Conservation (phyloP, 1,284 basidiomycete genomes). For the Pyrrhoderma noxium region DNA sequence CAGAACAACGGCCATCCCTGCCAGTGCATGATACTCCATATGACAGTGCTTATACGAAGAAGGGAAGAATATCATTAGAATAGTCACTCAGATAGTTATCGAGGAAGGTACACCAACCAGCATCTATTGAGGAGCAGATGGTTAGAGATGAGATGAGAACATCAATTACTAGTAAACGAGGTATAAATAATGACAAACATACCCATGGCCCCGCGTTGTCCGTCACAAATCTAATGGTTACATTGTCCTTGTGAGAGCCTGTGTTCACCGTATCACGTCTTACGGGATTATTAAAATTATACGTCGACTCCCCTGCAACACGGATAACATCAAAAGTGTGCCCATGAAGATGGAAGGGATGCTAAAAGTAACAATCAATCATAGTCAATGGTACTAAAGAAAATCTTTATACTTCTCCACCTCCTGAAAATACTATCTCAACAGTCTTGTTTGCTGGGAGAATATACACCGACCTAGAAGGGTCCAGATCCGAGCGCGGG, state of each 20-base stretch:
- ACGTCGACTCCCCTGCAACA: constrained; percentile 26
- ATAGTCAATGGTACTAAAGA: neutral
- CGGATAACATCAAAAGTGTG: constrained; percentile 31
- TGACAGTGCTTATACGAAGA: constrained; percentile 33
- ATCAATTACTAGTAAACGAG: no score
- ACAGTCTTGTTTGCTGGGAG: constrained; percentile 39
- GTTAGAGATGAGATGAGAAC: no score
- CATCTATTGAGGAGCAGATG: no score
- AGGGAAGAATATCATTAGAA: no score
- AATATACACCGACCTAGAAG: constrained; percentile 36
- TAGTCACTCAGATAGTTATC: no score
- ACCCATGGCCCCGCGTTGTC: constrained; percentile 39
- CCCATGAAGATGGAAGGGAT: constrained; percentile 1
- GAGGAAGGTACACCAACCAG: no score
- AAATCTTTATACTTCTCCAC: constrained; percentile 25
- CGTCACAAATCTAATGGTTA: constrained; percentile 32
- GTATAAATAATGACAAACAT: constrained; percentile 31
- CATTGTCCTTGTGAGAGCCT: constrained; percentile 24
- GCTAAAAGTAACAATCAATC: neutral
- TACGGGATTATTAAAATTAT: constrained; percentile 33
- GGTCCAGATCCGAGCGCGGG: constrained; percentile 36
- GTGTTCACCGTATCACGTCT: constrained; percentile 31
- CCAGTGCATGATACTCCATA: constrained; percentile 30
- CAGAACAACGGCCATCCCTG: constrained; percentile 36
- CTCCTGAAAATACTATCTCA: constrained; percentile 35